These are phyloP conservation scores for Bryoerythrophyllum caledonicum DNA, from an alignment of 225 moss, liverwort and hornwort species.

Conservation along the genomic window DNA sequence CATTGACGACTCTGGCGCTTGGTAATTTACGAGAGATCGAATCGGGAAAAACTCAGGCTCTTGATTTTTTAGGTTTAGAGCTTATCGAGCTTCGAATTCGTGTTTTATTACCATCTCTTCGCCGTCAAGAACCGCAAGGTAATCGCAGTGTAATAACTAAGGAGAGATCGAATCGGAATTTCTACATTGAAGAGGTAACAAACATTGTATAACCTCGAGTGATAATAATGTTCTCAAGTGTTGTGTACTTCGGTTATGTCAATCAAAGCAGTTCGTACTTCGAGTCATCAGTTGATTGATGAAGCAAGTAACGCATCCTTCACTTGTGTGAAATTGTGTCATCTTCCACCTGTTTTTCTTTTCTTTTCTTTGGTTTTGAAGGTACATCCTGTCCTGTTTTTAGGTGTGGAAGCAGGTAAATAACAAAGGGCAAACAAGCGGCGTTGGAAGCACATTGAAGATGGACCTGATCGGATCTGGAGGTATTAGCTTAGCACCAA, in stretches of 20 bases:
- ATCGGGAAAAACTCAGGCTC: too few species aligned
- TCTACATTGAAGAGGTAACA: slow-evolving; percentile 17
- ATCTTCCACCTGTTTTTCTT: background rate
- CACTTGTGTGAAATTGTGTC: background rate
- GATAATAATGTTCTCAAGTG: background rate
- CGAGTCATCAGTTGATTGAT: too few species aligned
- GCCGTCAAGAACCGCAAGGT: too few species aligned
- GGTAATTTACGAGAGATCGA: too few species aligned
- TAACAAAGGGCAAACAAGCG: slow-evolving; percentile 54
- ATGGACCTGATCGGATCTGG: slow-evolving; percentile 32
- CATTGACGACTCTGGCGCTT: too few species aligned
- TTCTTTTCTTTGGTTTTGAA: too few species aligned
- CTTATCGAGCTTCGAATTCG: background rate
- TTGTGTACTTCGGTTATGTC: background rate
- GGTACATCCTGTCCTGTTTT: too few species aligned
- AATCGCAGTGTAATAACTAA: too few species aligned
- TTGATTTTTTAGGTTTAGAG: too few species aligned
- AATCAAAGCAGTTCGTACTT: background rate
- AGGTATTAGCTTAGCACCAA: slow-evolving; percentile 9
- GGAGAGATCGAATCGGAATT: too few species aligned
- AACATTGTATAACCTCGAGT: background rate
- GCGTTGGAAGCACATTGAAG: slow-evolving; percentile 52
- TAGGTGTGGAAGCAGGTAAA: slow-evolving; percentile 51
- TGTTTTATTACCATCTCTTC: too few species aligned
- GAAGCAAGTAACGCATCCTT: background rate